Evolutionary conservation across 2,329 filamentous ascomycete species (phyloP), one percentile per base, ranked within the genome.

Genomic region (Bimuria novae-zelandiae): DNA sequence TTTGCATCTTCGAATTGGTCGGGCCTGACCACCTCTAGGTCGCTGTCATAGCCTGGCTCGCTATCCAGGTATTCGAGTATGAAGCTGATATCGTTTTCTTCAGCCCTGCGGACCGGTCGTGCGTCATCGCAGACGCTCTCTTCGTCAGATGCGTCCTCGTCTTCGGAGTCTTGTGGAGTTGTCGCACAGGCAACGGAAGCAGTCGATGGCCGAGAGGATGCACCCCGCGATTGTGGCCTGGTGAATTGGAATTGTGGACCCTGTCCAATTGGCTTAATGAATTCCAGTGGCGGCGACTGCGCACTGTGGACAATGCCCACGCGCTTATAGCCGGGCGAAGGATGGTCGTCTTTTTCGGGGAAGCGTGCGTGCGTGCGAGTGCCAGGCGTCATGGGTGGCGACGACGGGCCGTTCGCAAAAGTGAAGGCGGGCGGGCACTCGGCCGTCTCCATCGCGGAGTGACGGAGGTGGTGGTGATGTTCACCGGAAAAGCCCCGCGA

Each of bases 21-120:
- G 4, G 78, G 78, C 32, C 69, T 69, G 17, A 80, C 65, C 51
- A 79, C 64, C 52, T 79, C 76, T 46, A 75, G 64, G 50, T 78
- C 75, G 48, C 70, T 72, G 41, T 74, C 70, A 51, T 75, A 76
- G 23, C 66, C 72, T 48, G 64, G 61, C 42, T 74, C 69, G 57
- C 64, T 70, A 43, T 68, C 64, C 46, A 80, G 54, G 57, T 80
- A 77, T 58, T 79, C 75, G 43, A 80, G 69, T 32, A 71, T 69
- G 49, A 80, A 74, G 46, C 23, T 50, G 41, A 54, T 49, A 27
- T 68, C 68, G 45, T 65, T 67, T 25, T 64, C 59, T 19, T 71
- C 62, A 47, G 69, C 58, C 48, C 54, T 57, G 50, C 62, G 68
- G 49, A 60, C 48, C 36, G 63, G 63, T 23, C 42, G 55, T 45